Conservation (phyloP, 768 basidiomycete species). For the Macrolepiota albuminosa region DNA sequence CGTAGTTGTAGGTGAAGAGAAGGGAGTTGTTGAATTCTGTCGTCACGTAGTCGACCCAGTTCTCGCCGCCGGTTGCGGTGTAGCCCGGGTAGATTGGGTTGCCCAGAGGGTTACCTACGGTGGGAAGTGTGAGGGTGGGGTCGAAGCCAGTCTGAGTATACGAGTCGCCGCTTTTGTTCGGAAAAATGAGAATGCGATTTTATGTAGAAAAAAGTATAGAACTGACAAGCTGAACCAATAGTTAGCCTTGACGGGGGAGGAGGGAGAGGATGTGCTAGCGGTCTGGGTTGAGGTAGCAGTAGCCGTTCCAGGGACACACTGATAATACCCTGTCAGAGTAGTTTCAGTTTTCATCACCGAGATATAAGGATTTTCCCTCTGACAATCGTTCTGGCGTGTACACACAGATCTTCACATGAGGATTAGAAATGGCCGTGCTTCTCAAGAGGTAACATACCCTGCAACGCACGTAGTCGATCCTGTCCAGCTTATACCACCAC, state of each 20-base stretch:
- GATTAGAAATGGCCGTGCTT: neutral
- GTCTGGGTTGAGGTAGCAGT: conserved; percentile 1
- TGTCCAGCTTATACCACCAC: conserved; percentile 30
- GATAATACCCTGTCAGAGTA: conserved; percentile 30
- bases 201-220: neutral
- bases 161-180: conserved; percentile 44
- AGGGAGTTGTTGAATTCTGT: conserved; percentile 48
- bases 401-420: conserved; percentile 16
- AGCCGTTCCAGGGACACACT: conserved; percentile 30
- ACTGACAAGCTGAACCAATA: conserved; percentile 59
- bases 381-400: conserved; percentile 24
- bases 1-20: conserved; percentile 60
- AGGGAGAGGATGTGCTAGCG: conserved; percentile 3
- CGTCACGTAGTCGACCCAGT: conserved; percentile 57
- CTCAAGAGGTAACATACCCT: conserved; percentile 21
- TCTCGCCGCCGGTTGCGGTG: conserved; percentile 50
- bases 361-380: conserved; percentile 1
- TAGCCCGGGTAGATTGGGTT: conserved; percentile 52
- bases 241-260: conserved; percentile 25
- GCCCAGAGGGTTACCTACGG: conserved; percentile 43
- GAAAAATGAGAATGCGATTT: neutral
- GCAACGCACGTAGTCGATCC: conserved; percentile 37
- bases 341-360: neutral
- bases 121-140: conserved; percentile 33
- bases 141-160: conserved; percentile 56